phyloP scores from a whole-genome alignment of 108 stramenopile species.

The Parietichytrium sp. region DNA sequence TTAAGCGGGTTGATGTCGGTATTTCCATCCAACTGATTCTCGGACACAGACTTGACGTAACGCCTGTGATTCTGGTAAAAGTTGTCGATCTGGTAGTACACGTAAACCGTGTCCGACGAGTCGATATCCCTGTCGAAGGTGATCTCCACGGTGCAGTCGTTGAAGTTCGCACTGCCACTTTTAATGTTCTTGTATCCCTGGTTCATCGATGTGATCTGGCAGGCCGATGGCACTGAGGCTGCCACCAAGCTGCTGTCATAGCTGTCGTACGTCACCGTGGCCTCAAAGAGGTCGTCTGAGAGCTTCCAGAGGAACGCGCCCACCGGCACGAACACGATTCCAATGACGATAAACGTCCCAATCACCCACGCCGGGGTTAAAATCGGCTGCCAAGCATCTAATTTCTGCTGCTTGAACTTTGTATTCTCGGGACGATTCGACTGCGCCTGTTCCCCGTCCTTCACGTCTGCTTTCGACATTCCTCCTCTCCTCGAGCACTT shows the following conservation, averaged over 20 bases:
- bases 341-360: conserved; percentile 69
- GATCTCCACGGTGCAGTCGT: conserved; percentile 44
- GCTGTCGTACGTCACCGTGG: conserved; percentile 16
- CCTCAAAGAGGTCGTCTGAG: conserved; percentile 14
- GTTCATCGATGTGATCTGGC: not conserved
- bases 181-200: not conserved
- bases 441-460: not conserved
- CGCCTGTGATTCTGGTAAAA: conserved; percentile 96
- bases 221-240: not conserved
- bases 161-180: not conserved
- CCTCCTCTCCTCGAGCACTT: too few relatives aligned
- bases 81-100: conserved; percentile 92
- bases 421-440: conserved; percentile 23
- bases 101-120: conserved; percentile 78
- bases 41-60: conserved; percentile 70
- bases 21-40: conserved; percentile 54
- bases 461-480: too few relatives aligned
- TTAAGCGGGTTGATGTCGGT: not conserved
- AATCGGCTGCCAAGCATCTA: conserved; percentile 89
- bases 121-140: conserved; percentile 58
- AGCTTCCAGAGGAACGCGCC: conserved; percentile 57
- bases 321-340: conserved; percentile 76
- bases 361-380: conserved; percentile 84
- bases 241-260: conserved; percentile 15
- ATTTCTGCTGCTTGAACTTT: conserved; percentile 71